A percentile compares a stretch with the other conserved stretches of the same genome.
phyloP scores from a whole-genome alignment of 352 stramenopile species.

The Pythium periplocum region DNA sequence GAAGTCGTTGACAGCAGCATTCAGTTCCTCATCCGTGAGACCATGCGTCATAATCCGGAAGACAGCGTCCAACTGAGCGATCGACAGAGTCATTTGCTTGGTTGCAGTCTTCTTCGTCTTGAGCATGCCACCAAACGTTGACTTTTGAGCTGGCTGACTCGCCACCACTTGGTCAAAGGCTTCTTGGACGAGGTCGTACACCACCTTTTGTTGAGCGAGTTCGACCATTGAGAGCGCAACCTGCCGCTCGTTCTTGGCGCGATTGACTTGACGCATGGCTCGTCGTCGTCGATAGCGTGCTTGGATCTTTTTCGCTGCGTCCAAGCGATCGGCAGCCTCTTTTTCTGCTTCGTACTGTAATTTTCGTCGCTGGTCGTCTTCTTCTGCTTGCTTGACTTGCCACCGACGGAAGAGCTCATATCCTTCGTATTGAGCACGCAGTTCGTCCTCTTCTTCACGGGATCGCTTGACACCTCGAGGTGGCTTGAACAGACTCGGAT shows the following conservation, averaged over 20 bases:
- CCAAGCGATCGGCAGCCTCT: constrained; percentile 13
- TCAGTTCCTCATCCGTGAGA: constrained; percentile 26
- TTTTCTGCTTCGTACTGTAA: constrained; percentile 26
- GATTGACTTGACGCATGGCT: constrained; percentile 45
- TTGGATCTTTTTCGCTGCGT: constrained; percentile 58
- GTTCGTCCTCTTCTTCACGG: constrained; percentile 25
- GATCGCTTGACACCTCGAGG: constrained; percentile 7
- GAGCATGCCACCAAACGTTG: background rate
- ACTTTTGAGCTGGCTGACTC: background rate
- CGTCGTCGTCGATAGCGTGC: constrained; percentile 51
- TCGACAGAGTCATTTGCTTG: constrained; percentile 33
- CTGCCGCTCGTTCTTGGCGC: constrained; percentile 39
- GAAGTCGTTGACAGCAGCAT: constrained; percentile 25
- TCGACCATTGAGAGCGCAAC: constrained; percentile 40
- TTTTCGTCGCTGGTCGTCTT: constrained; percentile 34
- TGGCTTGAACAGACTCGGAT: constrained; percentile 20
- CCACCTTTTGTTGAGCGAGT: constrained; percentile 32
- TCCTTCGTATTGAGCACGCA: constrained; percentile 42
- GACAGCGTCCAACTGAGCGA: constrained; percentile 35
- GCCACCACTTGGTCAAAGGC: constrained; percentile 36
- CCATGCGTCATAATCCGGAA: constrained; percentile 30
- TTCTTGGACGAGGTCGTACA: constrained; percentile 36
- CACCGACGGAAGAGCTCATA: constrained; percentile 66
- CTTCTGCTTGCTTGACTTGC: constrained; percentile 50
- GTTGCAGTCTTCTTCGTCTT: constrained; percentile 21